A percentile compares a stretch with the other conserved stretches of the same genome.
These are phyloP conservation scores for Trichoderma harzianum DNA, from an alignment of 2,329 filamentous ascomycete genomes.

Conservation along the genomic window DNA sequence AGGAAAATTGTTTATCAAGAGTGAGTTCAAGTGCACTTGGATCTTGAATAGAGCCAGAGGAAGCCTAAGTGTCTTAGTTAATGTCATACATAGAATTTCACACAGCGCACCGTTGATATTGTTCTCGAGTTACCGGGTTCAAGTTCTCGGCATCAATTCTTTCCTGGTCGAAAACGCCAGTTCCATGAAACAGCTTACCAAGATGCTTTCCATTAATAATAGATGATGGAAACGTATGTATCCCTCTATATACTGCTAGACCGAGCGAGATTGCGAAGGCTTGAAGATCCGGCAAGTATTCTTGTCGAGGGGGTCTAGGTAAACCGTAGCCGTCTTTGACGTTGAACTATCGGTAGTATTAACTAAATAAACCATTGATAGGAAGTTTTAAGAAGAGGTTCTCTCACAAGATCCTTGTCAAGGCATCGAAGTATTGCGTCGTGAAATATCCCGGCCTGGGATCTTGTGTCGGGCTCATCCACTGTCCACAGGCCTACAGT, in stretches of 20 bases:
- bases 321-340: neutral
- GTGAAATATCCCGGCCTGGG: neutral
- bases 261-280: neutral
- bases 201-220: neutral
- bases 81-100: neutral
- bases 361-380: neutral
- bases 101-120: neutral
- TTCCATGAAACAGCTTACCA: neutral
- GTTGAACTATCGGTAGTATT: neutral
- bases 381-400: neutral
- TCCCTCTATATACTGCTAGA: neutral
- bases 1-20: neutral
- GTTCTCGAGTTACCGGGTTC: neutral
- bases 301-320: neutral
- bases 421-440: neutral
- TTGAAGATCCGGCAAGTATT: neutral
- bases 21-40: neutral
- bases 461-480: neutral
- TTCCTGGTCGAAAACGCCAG: neutral
- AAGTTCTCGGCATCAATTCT: neutral
- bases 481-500: neutral
- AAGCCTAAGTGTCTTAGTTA: neutral
- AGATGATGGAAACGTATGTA: neutral
- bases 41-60: neutral
- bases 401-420: neutral